Evolutionary conservation across 805 yeast genomes (phyloP), one percentile per base, ranked within the genome.

Genomic region (Ogataea nakhonphanomensis): DNA sequence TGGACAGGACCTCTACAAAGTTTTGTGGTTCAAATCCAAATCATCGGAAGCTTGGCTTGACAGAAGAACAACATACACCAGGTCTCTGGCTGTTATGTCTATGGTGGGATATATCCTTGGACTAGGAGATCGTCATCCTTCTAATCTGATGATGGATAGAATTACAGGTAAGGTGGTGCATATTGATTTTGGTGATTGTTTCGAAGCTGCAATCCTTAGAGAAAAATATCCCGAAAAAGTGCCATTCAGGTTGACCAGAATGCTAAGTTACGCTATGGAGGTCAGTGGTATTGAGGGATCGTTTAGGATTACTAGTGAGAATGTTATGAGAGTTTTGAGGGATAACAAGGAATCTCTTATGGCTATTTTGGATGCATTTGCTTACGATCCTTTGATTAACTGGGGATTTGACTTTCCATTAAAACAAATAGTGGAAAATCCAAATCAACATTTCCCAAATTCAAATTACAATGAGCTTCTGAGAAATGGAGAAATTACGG

Each of bases 131-230:
- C 78, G 99, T 46, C 99, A 93, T 64, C 99, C 99, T 21, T 87
- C 97, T 23, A 93, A 93, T 58, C 73, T 93, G 65, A 87, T 93
- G 97, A 76, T 93, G 65, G 95, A 91, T 61, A 71, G 96, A 48
- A 77, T 83, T 35, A 88, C 98, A 0, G 99, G 99, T 46, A 89
- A 91, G 57, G 96, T 93, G 37, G 77, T 93, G 27, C 99, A 93
- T 59, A 91, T 93, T 64, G 99, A 93, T 71, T 93, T 91, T 65
- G 99, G 99, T 50, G 99, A 93, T 61, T 93, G 99, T 74, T 93
- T 93, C 57, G 99, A 93, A 61, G 96, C 98, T 2, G 99, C 99
- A 0, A 89, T 91, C 35, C 66, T 93, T 45, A 78, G 99, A 51
- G 99, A 95, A 53, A 93, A 93, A 59, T 95, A 85, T 62, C 99